Conservation (phyloP, 2,329 filamentous ascomycete genomes). For the Ascochyta fabae region DNA sequence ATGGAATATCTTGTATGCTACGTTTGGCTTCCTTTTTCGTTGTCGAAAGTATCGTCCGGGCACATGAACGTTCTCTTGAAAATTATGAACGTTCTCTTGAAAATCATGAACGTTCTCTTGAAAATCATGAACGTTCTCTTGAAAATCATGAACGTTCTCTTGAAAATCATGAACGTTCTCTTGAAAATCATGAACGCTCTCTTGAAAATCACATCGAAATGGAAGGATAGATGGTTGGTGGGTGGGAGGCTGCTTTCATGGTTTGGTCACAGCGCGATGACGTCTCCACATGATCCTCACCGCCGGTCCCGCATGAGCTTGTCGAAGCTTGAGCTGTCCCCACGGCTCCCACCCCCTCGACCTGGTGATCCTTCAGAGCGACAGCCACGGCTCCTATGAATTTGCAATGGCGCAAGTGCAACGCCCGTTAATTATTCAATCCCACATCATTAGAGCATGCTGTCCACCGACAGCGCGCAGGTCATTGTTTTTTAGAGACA, state of each 20-base stretch:
- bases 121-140: no score
- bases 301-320: neutral
- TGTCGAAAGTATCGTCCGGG: no score
- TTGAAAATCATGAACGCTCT: no score
- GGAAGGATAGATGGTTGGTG: no score
- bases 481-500: conserved; percentile 25
- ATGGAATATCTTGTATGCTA: no score
- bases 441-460: conserved; percentile 43
- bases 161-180: no score
- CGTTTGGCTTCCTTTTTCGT: no score
- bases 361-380: neutral
- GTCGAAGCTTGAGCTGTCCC: neutral
- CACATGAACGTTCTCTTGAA: no score
- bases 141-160: no score
- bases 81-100: no score
- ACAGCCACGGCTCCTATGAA: neutral
- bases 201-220: no score
- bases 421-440: conserved; percentile 46
- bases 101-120: no score
- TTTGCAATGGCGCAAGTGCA: conserved; percentile 40
- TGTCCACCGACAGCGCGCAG: conserved; percentile 35
- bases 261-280: neutral
- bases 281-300: neutral
- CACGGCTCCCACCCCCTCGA: neutral
- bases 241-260: neutral